Conservation (phyloP, 148 eudicot species). For the Rhododendron mucronatum region DNA sequence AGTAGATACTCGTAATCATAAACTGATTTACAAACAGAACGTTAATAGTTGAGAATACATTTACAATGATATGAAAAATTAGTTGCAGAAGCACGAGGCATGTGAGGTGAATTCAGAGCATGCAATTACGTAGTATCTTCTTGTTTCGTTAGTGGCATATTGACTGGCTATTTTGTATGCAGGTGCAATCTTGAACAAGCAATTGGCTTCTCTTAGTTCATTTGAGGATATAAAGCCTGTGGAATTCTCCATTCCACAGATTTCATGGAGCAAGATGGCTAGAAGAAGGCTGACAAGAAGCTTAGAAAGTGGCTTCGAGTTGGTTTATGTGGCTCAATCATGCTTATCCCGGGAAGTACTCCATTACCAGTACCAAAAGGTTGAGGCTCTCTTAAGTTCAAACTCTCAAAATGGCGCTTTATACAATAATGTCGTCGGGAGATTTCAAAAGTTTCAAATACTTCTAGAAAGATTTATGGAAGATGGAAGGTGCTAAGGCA, state of each 20-base stretch:
- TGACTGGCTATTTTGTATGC: neutral
- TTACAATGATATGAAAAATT: neutral
- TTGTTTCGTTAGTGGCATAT: neutral
- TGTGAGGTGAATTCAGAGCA: neutral
- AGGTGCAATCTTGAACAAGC: constrained; percentile 23
- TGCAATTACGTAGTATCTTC: neutral
- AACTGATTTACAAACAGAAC: neutral
- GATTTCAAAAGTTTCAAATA: constrained; percentile 30
- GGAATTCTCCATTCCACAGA: constrained; percentile 7
- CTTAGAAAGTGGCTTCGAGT: constrained; percentile 29
- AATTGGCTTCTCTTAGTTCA: constrained; percentile 9
- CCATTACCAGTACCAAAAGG: constrained; percentile 30
- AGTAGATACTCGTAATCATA: constrained; percentile 10
- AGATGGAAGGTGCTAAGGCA: constrained; percentile 22
- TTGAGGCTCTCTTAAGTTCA: constrained; percentile 13
- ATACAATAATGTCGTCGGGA: neutral
- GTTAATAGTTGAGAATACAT: neutral
- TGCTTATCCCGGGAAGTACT: constrained; percentile 47
- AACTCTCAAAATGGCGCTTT: neutral
- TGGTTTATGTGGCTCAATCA: constrained; percentile 35
- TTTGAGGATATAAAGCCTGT: constrained; percentile 6
- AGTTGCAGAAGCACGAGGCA: neutral
- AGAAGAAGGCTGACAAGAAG: constrained; percentile 23
- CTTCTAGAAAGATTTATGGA: constrained; percentile 33
- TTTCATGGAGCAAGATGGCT: constrained; percentile 16